These are phyloP conservation scores for Angomonas deanei DNA, from an alignment of 208 protist species.

Conservation along the genomic window DNA sequence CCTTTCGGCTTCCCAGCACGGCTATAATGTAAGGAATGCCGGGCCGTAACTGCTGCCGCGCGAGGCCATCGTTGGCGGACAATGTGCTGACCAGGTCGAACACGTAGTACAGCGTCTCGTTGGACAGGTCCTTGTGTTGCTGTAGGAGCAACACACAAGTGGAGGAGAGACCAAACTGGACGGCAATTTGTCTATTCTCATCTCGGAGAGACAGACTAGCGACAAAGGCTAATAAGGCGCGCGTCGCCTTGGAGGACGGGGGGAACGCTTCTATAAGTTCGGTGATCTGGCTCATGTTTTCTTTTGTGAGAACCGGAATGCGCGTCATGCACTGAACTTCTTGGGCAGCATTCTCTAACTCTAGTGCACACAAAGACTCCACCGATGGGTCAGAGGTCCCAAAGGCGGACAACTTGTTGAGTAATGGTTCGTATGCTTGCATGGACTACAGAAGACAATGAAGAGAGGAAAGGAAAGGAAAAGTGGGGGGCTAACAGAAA, in stretches of 20 bases:
- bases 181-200: conserved; percentile 47
- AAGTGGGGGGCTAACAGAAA: no score
- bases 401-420: conserved; percentile 46
- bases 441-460: no score
- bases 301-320: conserved; percentile 37
- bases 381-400: conserved; percentile 9
- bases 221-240: conserved; percentile 44
- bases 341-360: conserved; percentile 28
- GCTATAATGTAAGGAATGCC: conserved; percentile 64
- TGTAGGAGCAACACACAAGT: conserved; percentile 62
- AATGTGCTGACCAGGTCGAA: conserved; percentile 77
- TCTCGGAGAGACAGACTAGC: conserved; percentile 55
- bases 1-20: conserved; percentile 31
- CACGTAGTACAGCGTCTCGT: conserved; percentile 52
- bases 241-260: conserved; percentile 13
- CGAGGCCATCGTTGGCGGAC: conserved; percentile 32
- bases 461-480: no score
- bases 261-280: conserved; percentile 45
- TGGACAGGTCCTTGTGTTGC: conserved; percentile 24
- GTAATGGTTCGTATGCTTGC: conserved; percentile 21
- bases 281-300: conserved; percentile 37
- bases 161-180: conserved; percentile 46
- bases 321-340: conserved; percentile 17
- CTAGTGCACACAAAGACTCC: conserved; percentile 18
- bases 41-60: conserved; percentile 39